Percentiles rank a stretch among this genome's conserved stretches.
Conservation (phyloP, 148 eudicot genomes). For the Drosera capensis region DNA sequence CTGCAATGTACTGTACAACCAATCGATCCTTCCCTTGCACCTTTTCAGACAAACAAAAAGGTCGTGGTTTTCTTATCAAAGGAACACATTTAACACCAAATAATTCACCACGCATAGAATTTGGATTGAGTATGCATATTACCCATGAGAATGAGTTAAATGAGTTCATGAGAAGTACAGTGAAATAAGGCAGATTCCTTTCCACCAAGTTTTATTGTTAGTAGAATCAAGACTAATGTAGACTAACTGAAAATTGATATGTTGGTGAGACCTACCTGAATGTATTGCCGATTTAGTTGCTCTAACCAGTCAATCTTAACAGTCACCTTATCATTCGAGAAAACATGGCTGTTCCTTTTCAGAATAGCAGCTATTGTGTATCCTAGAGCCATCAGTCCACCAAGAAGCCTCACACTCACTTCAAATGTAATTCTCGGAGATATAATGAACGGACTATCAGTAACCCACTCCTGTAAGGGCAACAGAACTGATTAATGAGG, state of each 20-base stretch:
- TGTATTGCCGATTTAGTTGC: conserved; percentile 68
- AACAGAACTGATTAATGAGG: conserved; percentile 7
- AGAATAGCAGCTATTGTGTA: conserved; percentile 89
- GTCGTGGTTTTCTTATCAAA: too few species aligned
- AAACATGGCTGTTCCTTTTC: conserved; percentile 80
- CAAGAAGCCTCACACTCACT: conserved; percentile 94
- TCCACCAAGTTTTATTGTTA: too few species aligned
- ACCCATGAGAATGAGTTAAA: too few species aligned
- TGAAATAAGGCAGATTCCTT: too few species aligned
- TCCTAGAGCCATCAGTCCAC: conserved; percentile 95
- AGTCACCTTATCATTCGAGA: conserved; percentile 61
- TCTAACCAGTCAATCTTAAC: conserved; percentile 89
- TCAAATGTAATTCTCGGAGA: conserved; percentile 96
- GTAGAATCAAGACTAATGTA: too few species aligned
- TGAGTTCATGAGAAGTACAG: too few species aligned
- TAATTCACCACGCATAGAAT: too few species aligned
- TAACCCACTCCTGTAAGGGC: conserved; percentile 76
- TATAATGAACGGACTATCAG: conserved; percentile 87
- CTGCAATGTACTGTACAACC: conserved; percentile 52
- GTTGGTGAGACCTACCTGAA: conserved; percentile 41
- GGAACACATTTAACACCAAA: too few species aligned
- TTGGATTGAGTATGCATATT: too few species aligned
- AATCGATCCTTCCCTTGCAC: conserved; percentile 89
- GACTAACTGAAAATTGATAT: not conserved
- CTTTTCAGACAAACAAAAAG: conserved; percentile 12